These are phyloP conservation scores for Blastobotrys terrestris DNA, from an alignment of 805 yeast species.

Conservation along the genomic window DNA sequence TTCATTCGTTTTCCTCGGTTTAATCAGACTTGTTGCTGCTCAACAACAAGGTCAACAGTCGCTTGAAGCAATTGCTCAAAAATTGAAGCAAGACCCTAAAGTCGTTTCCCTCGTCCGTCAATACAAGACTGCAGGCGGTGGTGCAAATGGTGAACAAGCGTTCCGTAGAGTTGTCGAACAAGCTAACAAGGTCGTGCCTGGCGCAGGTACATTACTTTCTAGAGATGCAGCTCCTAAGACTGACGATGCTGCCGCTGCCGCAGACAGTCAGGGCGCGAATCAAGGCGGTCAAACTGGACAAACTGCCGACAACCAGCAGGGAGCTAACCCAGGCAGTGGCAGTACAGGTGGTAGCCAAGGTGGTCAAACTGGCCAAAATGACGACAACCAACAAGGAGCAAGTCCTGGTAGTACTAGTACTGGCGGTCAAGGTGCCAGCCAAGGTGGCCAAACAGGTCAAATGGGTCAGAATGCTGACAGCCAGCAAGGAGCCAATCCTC, in stretches of 20 bases:
- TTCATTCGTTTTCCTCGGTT: not conserved
- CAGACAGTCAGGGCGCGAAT: slow-evolving; percentile 3
- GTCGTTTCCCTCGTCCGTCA: slow-evolving; percentile 9
- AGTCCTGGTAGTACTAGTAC: not conserved
- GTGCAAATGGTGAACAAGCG: slow-evolving; percentile 5
- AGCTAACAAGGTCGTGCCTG: slow-evolving; percentile 16
- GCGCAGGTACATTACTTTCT: slow-evolving; percentile 15
- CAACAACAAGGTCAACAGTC: not conserved
- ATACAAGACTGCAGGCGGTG: slow-evolving; percentile 17
- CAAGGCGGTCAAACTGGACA: not conserved
- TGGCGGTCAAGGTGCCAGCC: not conserved
- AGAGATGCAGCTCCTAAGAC: not conserved
- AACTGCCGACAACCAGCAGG: slow-evolving; percentile 7
- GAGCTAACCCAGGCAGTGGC: too few species aligned
- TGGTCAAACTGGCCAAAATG: slow-evolving; percentile 1
- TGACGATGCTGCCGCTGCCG: slow-evolving; percentile 2
- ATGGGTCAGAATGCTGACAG: not conserved
- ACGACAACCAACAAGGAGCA: slow-evolving; percentile 1
- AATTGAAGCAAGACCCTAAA: slow-evolving; percentile 9
- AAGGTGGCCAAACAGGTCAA: not conserved
- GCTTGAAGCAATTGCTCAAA: slow-evolving; percentile 14
- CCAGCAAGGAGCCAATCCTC: not conserved
- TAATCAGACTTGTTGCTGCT: not conserved
- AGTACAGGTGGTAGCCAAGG: slow-evolving; percentile 1
- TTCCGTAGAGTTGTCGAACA: slow-evolving; percentile 13